These are phyloP conservation scores for Apiospora saccharicola DNA, from an alignment of 2,329 filamentous ascomycete genomes.

Conservation along the genomic window DNA sequence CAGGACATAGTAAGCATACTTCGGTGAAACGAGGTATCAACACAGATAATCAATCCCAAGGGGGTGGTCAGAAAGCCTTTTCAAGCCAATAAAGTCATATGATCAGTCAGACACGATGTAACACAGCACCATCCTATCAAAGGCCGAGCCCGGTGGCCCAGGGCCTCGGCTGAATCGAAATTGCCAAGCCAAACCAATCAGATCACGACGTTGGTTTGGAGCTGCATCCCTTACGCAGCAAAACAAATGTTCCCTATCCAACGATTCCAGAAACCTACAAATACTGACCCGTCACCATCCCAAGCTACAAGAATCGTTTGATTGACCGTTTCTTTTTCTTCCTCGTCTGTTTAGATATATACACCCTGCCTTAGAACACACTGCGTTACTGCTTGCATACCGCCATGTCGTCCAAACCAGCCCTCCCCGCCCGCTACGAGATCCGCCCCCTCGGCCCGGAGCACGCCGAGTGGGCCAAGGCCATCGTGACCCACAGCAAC, in stretches of 20 bases:
- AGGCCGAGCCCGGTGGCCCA: neutral
- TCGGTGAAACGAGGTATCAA: neutral
- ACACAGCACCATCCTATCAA: neutral
- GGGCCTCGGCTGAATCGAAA: neutral
- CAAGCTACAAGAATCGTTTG: neutral
- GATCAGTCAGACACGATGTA: neutral
- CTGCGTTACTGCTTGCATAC: too few relatives aligned
- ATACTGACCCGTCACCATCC: neutral
- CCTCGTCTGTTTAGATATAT: too few relatives aligned
- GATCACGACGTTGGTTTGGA: neutral
- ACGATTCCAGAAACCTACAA: neutral
- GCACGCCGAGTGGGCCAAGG: conserved; percentile 36
- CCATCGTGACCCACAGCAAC: conserved; percentile 39
- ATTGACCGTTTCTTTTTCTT: neutral
- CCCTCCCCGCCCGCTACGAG: conserved; percentile 33
- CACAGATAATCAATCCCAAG: neutral
- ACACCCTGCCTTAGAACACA: too few relatives aligned
- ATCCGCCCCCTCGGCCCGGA: conserved; percentile 37
- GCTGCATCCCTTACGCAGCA: neutral
- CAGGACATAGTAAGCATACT: neutral
- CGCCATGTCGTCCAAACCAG: conserved; percentile 17
- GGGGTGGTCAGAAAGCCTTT: neutral
- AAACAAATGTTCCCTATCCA: neutral
- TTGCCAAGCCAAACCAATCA: neutral
- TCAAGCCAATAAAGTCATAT: neutral